Percentiles rank a stretch among this genome's conserved stretches.
Evolutionary conservation across 2,329 filamentous ascomycete genomes (phyloP).

Genomic region (Ceratocystis cacaofunesta): DNA sequence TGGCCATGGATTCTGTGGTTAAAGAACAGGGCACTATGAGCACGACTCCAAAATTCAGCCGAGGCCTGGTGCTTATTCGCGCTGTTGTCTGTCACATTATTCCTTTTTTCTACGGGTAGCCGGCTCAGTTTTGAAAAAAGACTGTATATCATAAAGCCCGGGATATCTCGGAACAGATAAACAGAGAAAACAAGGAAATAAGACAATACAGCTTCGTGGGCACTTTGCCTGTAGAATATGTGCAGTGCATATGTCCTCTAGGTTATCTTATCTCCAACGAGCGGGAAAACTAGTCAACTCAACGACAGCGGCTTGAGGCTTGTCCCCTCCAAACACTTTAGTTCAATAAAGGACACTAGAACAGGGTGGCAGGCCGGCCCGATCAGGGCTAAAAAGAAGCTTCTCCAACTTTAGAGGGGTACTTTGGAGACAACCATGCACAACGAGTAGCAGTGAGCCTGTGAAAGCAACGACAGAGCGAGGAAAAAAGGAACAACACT

Average conservation of each 20-base stretch:
- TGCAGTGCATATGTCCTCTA: neutral
- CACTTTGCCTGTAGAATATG: neutral
- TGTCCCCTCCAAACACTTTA: neutral
- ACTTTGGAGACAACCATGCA: neutral
- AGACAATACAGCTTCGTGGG: neutral
- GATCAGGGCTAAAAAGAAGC: slow-evolving; percentile 1
- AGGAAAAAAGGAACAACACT: neutral
- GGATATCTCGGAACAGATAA: neutral
- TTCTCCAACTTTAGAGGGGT: neutral
- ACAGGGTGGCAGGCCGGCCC: neutral
- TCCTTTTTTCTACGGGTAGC: neutral
- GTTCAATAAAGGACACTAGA: neutral
- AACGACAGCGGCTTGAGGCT: neutral
- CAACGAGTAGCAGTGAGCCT: neutral
- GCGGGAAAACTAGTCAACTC: neutral
- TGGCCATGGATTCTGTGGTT: neutral
- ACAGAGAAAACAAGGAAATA: neutral
- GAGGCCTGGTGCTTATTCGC: neutral
- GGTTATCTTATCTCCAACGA: neutral
- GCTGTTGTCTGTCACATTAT: neutral
- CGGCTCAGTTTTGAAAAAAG: neutral
- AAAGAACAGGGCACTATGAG: neutral
- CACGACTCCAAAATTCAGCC: neutral
- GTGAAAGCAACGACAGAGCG: neutral
- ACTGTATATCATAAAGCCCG: neutral